These are phyloP conservation scores for Aegilops umbellulata DNA, from an alignment of 176 grass and related monocot genomes.

Conservation along the genomic window DNA sequence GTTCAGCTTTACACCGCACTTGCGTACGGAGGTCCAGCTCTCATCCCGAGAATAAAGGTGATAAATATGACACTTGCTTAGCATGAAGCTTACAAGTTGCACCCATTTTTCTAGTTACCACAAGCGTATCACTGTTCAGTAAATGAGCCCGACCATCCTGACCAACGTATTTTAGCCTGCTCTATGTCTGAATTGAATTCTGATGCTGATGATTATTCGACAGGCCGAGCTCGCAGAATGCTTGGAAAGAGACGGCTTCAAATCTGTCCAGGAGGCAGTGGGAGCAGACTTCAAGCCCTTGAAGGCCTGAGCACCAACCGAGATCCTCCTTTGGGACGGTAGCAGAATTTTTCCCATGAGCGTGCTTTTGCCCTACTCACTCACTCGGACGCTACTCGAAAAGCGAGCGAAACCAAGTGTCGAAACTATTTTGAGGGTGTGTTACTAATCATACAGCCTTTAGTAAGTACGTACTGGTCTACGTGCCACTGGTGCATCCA, in stretches of 20 bases:
- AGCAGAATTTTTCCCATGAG: slow-evolving; percentile 18
- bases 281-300: slow-evolving; percentile 63
- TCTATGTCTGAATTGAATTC: neutral
- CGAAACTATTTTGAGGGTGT: slow-evolving; percentile 26
- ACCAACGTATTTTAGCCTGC: neutral
- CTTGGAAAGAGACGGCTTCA: slow-evolving; percentile 93
- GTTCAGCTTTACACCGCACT: slow-evolving; percentile 92
- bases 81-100: neutral
- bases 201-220: slow-evolving; percentile 17
- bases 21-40: slow-evolving; percentile 84
- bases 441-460: slow-evolving; percentile 10
- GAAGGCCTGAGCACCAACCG: slow-evolving; percentile 30
- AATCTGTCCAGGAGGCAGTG: slow-evolving; percentile 82
- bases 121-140: neutral
- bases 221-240: slow-evolving; percentile 89
- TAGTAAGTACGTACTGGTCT: neutral
- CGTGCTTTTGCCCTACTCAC: slow-evolving; percentile 14
- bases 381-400: slow-evolving; percentile 9
- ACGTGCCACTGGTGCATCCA: too few species aligned
- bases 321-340: neutral
- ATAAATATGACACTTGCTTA: slow-evolving; percentile 8
- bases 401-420: neutral
- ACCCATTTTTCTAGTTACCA: too few species aligned
- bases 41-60: slow-evolving; percentile 95
- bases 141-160: neutral